Conservation (phyloP, 257 asterid genomes). For the Solanum corneliomulleri region DNA sequence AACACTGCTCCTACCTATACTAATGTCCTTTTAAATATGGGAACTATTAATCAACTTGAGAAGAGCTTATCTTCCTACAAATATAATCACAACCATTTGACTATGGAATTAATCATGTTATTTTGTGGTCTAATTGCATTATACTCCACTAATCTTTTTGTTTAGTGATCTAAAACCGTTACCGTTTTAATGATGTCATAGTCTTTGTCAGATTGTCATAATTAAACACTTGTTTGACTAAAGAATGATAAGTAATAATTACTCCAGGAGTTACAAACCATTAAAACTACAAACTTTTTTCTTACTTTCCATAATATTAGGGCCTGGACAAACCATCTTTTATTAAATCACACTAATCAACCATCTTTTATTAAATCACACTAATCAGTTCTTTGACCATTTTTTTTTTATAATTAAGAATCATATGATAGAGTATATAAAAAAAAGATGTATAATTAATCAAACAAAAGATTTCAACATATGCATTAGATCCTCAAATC, state of each 20-base stretch:
- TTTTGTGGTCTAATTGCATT: not conserved
- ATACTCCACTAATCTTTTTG: not conserved
- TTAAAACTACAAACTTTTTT: not conserved
- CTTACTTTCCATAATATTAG: not conserved
- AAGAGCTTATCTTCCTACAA: not conserved
- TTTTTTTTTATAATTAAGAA: not conserved
- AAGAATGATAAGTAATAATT: not conserved
- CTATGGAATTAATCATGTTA: not conserved
- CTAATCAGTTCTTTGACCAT: not conserved
- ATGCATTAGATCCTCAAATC: not conserved
- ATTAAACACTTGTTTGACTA: not conserved
- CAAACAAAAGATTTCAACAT: no score
- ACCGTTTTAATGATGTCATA: not conserved
- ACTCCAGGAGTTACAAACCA: not conserved
- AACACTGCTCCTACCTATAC: not conserved
- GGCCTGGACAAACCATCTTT: not conserved
- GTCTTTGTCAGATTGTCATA: not conserved
- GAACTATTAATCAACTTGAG: not conserved
- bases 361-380: not conserved
- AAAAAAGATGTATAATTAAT: no score
- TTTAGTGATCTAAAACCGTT: not conserved
- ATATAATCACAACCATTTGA: not conserved
- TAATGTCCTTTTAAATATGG: not conserved
- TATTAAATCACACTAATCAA: no score
- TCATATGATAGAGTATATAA: not conserved